Base-by-base conservation (phyloP, 1,284 basidiomycete species). In the Irpex sp. region DNA sequence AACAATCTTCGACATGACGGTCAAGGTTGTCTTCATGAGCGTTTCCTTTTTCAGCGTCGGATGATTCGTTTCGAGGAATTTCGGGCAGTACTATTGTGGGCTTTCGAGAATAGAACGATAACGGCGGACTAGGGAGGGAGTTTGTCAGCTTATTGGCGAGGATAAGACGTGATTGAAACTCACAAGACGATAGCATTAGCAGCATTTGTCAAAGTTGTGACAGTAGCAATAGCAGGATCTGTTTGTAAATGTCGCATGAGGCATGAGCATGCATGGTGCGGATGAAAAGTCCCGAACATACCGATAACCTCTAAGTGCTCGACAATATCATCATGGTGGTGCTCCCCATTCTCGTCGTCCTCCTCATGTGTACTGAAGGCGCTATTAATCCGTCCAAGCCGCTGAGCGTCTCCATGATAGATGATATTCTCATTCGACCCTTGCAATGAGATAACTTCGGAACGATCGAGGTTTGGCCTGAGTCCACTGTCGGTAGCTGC, bases 241-340 rank as follows among this genome's bases (percentile, higher is more conserved):
- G 66, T 26, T 38, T 31, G 40, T 47, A 8, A 59, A 26, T 49
- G 13, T 34, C 31, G 31, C 31, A 34, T 31, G 26, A 54, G 31
- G 13, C 26, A 51, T 19, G 56, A 34, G 54, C 6, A 34, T 34
- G 31, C 5, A 44, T 36, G 62, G 26, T 8, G 13, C 38, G 11
- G 55, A 8, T 3, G 17, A 26, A 4, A 52, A 4, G 44, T 48
- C 19, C 8, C 57, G 44, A 0, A 64, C 79, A 58, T 68, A 87
- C 88, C 88, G 65, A 93, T 89, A 54, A 88, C 90, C 73, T 93
- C 91, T 68, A 93, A 73, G 72, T 91, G 87, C 66, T 91, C 89
- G 6, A 92, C 88, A 64, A 92, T 83, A 66, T 89, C 87, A 68
- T 91, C 87, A 62, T 86, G 83, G 69, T 91, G 88, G 66, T 85